phyloP scores from a whole-genome alignment of 192 early-diverging fungal genomes.

The Gonapodya sp. region DNA sequence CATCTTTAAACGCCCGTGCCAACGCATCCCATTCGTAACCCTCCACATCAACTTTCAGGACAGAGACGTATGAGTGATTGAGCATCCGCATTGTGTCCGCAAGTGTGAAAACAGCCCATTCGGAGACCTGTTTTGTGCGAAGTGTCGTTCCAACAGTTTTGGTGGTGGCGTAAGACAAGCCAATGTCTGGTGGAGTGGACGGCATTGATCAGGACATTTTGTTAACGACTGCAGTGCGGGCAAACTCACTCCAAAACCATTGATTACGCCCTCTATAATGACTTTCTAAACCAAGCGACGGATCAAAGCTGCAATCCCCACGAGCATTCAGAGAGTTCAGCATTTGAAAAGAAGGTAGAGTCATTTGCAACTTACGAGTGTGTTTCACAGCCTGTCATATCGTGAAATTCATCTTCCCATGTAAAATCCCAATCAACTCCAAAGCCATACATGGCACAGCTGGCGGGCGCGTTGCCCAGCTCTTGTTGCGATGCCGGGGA shows the following conservation, averaged over 20 bases:
- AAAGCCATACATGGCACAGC: background rate
- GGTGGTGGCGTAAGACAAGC: background rate
- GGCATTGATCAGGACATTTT: background rate
- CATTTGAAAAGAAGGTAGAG: background rate
- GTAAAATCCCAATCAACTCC: conserved; percentile 6
- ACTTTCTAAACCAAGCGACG: background rate
- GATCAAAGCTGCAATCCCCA: background rate
- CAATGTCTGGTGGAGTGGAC: background rate
- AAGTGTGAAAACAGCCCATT: background rate
- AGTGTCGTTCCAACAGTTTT: background rate
- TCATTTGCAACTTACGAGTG: conserved; percentile 1
- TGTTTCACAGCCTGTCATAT: background rate
- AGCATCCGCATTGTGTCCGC: background rate
- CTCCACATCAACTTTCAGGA: conserved; percentile 10
- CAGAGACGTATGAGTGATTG: background rate
- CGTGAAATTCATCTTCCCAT: background rate
- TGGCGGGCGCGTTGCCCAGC: background rate
- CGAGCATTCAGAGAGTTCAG: background rate
- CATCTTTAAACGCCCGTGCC: conserved; percentile 2
- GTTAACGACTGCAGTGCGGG: background rate
- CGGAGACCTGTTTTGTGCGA: background rate
- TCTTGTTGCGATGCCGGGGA: background rate
- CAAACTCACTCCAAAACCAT: conserved; percentile 2
- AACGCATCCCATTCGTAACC: conserved; percentile 4
- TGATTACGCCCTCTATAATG: background rate